Evolutionary conservation across 805 yeast species (phyloP).

Genomic region (Jamesozyma jinghongensis): DNA sequence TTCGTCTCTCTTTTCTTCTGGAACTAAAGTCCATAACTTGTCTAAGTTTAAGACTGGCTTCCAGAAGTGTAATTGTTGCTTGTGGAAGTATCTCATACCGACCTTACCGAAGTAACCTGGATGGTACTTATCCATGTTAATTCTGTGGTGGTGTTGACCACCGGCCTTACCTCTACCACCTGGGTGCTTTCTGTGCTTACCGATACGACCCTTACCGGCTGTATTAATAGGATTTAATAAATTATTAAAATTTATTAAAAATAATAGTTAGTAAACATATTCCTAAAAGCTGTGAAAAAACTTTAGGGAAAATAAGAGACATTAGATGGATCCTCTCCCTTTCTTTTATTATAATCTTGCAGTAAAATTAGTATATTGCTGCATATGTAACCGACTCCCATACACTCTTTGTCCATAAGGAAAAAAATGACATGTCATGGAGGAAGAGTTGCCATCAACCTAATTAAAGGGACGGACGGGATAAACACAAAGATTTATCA

Average conservation of each 20-base stretch:
- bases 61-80: slow-evolving; percentile 92
- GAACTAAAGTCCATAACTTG: slow-evolving; percentile 96
- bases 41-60: slow-evolving; percentile 96
- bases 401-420: neutral
- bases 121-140: slow-evolving; percentile 99
- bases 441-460: slow-evolving; percentile 5
- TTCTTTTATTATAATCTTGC: neutral
- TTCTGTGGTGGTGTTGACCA: slow-evolving; percentile 99
- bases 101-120: slow-evolving; percentile 99
- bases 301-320: too few species aligned
- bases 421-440: slow-evolving; percentile 1
- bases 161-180: slow-evolving; percentile 99
- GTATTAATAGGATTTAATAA: slow-evolving; percentile 13
- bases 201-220: slow-evolving; percentile 99
- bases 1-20: slow-evolving; percentile 88
- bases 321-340: neutral
- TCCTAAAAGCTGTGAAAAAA: neutral
- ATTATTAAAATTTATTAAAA: neutral
- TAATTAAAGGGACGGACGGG: neutral
- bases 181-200: slow-evolving; percentile 99
- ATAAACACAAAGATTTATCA: neutral
- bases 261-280: slow-evolving; percentile 8
- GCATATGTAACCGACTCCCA: neutral
- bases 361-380: neutral
- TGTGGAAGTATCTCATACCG: slow-evolving; percentile 99